These are phyloP conservation scores for Dendrobium nobile DNA, from an alignment of 106 monocot species.

Conservation along the genomic window DNA sequence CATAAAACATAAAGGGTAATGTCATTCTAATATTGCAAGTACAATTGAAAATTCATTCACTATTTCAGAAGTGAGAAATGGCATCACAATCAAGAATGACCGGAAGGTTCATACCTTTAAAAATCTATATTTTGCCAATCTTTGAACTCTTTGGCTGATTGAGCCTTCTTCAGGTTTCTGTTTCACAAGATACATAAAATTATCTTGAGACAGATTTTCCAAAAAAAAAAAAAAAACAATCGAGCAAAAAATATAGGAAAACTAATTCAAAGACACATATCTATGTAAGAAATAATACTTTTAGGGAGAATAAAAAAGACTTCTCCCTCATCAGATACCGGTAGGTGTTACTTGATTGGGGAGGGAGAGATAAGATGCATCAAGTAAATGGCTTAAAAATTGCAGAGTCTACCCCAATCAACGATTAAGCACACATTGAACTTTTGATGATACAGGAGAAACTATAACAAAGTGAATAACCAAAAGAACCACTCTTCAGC, in stretches of 20 bases:
- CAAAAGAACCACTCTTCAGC: constrained; percentile 14
- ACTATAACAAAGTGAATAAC: not conserved
- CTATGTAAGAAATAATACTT: not conserved
- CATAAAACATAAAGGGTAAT: not conserved
- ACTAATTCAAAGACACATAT: not conserved
- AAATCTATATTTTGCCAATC: constrained; percentile 92
- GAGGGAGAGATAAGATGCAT: not conserved
- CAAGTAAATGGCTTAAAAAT: not conserved
- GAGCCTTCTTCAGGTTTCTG: constrained; percentile 99
- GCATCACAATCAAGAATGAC: not conserved
- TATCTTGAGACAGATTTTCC: not conserved
- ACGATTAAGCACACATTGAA: not conserved
- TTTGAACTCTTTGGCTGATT: constrained; percentile 93
- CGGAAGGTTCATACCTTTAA: constrained; percentile 55
- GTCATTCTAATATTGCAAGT: not conserved
- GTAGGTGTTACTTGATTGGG: not conserved
- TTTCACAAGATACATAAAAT: constrained; percentile 14
- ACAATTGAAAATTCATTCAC: not conserved
- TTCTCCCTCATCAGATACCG: not conserved
- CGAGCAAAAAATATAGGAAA: not conserved
- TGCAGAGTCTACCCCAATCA: not conserved
- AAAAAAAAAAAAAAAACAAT: not conserved
- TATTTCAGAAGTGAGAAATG: not conserved
- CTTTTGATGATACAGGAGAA: not conserved
- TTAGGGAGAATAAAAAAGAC: not conserved